A percentile compares a stretch with the other conserved stretches of the same genome.
Conservation (phyloP, 208 protist species). For the Zelonia costaricensis region DNA sequence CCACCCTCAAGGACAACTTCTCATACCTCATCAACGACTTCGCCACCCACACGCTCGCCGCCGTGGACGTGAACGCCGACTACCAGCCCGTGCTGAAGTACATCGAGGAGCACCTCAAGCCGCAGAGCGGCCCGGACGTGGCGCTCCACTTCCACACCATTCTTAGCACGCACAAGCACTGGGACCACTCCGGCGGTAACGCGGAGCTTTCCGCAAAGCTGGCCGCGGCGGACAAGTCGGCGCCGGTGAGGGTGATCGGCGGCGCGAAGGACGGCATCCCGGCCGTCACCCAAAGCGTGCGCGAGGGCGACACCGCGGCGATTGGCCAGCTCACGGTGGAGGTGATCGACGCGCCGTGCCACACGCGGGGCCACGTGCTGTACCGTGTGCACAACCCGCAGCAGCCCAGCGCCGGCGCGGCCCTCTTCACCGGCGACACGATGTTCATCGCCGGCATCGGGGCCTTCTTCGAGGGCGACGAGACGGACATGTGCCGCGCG, state of each 20-base stretch:
- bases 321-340: slow-evolving; percentile 66
- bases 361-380: slow-evolving; percentile 88
- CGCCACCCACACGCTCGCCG: slow-evolving; percentile 48
- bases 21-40: slow-evolving; percentile 89
- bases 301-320: slow-evolving; percentile 57
- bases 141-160: slow-evolving; percentile 42
- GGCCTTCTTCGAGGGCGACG: slow-evolving; percentile 93
- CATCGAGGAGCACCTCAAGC: slow-evolving; percentile 33
- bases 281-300: slow-evolving; percentile 59
- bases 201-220: slow-evolving; percentile 36
- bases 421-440: slow-evolving; percentile 95
- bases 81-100: slow-evolving; percentile 55
- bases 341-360: slow-evolving; percentile 85
- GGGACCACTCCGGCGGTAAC: slow-evolving; percentile 93
- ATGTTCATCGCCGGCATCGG: slow-evolving; percentile 94
- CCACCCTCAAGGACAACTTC: slow-evolving; percentile 92
- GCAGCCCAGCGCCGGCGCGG: slow-evolving; percentile 38
- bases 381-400: slow-evolving; percentile 52
- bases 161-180: slow-evolving; percentile 95
- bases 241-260: slow-evolving; percentile 61
- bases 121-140: not conserved
- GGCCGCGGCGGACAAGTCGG: slow-evolving; percentile 4
- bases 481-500: slow-evolving; percentile 72
- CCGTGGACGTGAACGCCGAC: slow-evolving; percentile 90
- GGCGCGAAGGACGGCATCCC: slow-evolving; percentile 74